A percentile compares a stretch with the other conserved stretches of the same genome.
Evolutionary conservation across 352 stramenopile genomes (phyloP).

Genomic region (Achlya hypogyna): DNA sequence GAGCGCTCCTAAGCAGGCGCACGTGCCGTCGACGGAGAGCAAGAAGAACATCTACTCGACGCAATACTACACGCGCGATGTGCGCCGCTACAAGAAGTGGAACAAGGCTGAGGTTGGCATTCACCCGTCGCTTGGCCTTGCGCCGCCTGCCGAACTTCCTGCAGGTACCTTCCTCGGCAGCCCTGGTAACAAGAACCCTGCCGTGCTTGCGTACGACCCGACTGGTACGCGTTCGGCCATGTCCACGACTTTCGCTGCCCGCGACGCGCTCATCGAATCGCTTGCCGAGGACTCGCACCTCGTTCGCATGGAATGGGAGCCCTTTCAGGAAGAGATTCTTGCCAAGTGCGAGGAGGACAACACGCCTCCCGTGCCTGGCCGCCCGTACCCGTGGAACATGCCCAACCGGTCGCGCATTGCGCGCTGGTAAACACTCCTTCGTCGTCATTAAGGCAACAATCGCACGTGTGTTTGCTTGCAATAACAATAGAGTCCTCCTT

Average conservation of each 20-base stretch:
- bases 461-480: no score
- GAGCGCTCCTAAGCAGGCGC: slow-evolving; percentile 50
- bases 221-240: slow-evolving; percentile 82
- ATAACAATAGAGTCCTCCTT: no score
- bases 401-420: slow-evolving; percentile 15
- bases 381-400: slow-evolving; percentile 27
- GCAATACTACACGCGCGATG: slow-evolving; percentile 85
- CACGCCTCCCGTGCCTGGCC: slow-evolving; percentile 57
- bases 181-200: slow-evolving; percentile 81
- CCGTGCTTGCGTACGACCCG: slow-evolving; percentile 73
- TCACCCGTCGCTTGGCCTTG: slow-evolving; percentile 55
- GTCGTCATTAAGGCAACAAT: no score
- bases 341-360: slow-evolving; percentile 62
- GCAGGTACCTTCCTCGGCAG: slow-evolving; percentile 57
- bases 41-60: slow-evolving; percentile 83
- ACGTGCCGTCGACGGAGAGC: slow-evolving; percentile 56
- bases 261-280: slow-evolving; percentile 10
- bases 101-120: slow-evolving; percentile 49
- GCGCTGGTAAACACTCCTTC: slow-evolving; percentile 17
- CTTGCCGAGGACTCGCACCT: slow-evolving; percentile 39
- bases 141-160: slow-evolving; percentile 52
- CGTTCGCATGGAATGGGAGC: slow-evolving; percentile 76
- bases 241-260: slow-evolving; percentile 57
- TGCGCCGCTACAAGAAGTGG: slow-evolving; percentile 42
- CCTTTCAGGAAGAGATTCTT: slow-evolving; percentile 60